phyloP scores from a whole-genome alignment of 805 yeast genomes.

The Vanderwaltozyma tropicalis region DNA sequence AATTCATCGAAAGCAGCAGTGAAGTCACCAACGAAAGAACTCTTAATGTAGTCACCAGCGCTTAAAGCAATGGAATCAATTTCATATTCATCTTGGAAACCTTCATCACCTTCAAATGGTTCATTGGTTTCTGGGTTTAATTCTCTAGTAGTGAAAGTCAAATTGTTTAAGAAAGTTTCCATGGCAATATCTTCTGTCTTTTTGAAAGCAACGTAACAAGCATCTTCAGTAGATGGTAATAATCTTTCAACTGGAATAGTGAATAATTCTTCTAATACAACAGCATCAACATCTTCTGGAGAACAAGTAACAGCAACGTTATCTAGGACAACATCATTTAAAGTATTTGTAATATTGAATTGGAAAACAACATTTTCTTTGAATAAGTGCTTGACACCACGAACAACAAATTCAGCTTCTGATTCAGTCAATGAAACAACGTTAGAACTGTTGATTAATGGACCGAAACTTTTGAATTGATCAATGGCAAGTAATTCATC shows the following conservation, averaged over 20 bases:
- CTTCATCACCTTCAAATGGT: constrained; percentile 61
- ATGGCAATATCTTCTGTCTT: constrained; percentile 40
- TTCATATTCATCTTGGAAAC: constrained; percentile 88
- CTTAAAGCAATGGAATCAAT: constrained; percentile 64
- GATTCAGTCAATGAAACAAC: constrained; percentile 68
- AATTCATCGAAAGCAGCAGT: constrained; percentile 66
- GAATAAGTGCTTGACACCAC: constrained; percentile 74
- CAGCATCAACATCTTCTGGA: constrained; percentile 44
- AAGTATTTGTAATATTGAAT: constrained; percentile 75
- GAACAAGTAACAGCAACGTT: constrained; percentile 63
- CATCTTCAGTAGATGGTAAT: constrained; percentile 59
- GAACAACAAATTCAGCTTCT: constrained; percentile 88
- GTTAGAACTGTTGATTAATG: constrained; percentile 59
- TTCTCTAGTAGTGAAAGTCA: constrained; percentile 71
- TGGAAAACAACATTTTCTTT: constrained; percentile 65
- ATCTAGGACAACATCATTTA: constrained; percentile 64
- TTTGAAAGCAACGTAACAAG: constrained; percentile 66
- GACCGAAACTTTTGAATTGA: constrained; percentile 65
- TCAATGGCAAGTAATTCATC: constrained; percentile 61
- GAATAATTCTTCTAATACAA: constrained; percentile 50
- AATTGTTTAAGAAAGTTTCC: constrained; percentile 50
- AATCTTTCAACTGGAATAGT: constrained; percentile 64
- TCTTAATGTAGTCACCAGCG: constrained; percentile 73
- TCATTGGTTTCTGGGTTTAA: constrained; percentile 61
- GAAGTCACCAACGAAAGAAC: constrained; percentile 71